A percentile compares a stretch with the other conserved stretches of the same genome.
Conservation (phyloP, 75 land plant species). For the Larix kaempferi region DNA sequence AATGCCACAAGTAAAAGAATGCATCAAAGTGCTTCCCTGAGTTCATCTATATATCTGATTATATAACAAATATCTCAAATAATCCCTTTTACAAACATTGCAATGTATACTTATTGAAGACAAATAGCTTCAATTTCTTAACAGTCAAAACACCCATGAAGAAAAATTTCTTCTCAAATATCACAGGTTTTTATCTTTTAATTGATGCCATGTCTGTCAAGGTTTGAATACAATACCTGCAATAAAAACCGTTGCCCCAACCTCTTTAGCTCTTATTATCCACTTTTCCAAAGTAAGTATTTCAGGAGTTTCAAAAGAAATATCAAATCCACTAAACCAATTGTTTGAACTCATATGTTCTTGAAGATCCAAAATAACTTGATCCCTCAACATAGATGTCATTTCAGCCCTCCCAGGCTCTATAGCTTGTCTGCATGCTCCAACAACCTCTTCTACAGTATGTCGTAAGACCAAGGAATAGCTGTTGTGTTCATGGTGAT, state of each 20-base stretch:
- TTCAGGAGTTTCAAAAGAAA: slow-evolving; percentile 45
- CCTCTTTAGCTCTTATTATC: slow-evolving; percentile 62
- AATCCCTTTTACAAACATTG: too few relatives aligned
- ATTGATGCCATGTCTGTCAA: background rate
- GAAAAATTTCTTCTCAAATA: too few relatives aligned
- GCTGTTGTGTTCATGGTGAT: slow-evolving; percentile 22
- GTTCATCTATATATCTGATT: too few relatives aligned
- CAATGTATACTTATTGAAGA: too few relatives aligned
- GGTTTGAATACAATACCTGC: slow-evolving; percentile 51
- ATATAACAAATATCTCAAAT: too few relatives aligned
- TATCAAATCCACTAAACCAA: slow-evolving; percentile 60
- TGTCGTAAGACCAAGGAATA: slow-evolving; percentile 79
- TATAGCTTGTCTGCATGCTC: slow-evolving; percentile 63
- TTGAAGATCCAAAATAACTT: slow-evolving; percentile 58
- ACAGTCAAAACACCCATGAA: too few relatives aligned
- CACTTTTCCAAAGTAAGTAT: slow-evolving; percentile 52
- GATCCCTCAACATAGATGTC: slow-evolving; percentile 41
- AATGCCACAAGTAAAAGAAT: too few relatives aligned
- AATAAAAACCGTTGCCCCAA: slow-evolving; percentile 71
- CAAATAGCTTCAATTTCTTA: too few relatives aligned
- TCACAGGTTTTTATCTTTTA: too few relatives aligned
- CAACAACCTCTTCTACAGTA: slow-evolving; percentile 85
- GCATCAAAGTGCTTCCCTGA: too few relatives aligned
- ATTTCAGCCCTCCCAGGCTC: slow-evolving; percentile 50
- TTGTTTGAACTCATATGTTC: slow-evolving; percentile 30